Base-by-base conservation (phyloP, 1,284 basidiomycete genomes). In the Cryptococcus hybrid region DNA sequence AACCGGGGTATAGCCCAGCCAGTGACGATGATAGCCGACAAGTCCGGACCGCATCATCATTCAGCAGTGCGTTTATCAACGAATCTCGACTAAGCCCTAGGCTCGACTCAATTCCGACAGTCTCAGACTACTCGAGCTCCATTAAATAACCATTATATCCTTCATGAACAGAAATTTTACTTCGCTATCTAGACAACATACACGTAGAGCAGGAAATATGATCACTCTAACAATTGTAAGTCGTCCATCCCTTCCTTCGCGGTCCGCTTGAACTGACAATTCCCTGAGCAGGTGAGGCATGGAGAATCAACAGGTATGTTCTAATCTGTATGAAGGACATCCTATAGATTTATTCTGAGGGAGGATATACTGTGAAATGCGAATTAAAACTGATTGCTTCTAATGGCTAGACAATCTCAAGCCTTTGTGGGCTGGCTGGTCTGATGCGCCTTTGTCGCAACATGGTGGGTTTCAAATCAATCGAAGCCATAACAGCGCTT, bases 401-500 rank as follows among this genome's bases (percentile, higher is more conserved):
- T 24, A 24, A 24, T 24, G 37, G 40, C 44, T 58, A 68, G 77
- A 80, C 63, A 81, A 80, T 56, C 66, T 78, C 47, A 76, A 73
- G 54, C 63, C 76, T 5, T 64, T 78, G 34, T 93, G 90, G 90
- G 89, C 90, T 34, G 92, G 92, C 8, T 90, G 88, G 84, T 83
- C 82, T 59, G 90, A 95, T 75, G 85, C 91, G 1, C 85, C 88
- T 0, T 81, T 94, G 4, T 88, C 89, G 13, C 86, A 86, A 64
- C 89, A 92, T 74, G 92, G 91, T 88, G 69, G 74, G 82, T 77
- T 13, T 46, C 45, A 42, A 11, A 11, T n/a, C 40, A 24, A 24
- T 24, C 24, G 24, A 24, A 24, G 24, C 24, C 24, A 24, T 24
- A 24, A 24, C 24, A 24, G 24, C 24, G 24, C 24, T 24, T 24